Conservation (phyloP, 2,329 filamentous ascomycete genomes). For the Penicillium sp. region DNA sequence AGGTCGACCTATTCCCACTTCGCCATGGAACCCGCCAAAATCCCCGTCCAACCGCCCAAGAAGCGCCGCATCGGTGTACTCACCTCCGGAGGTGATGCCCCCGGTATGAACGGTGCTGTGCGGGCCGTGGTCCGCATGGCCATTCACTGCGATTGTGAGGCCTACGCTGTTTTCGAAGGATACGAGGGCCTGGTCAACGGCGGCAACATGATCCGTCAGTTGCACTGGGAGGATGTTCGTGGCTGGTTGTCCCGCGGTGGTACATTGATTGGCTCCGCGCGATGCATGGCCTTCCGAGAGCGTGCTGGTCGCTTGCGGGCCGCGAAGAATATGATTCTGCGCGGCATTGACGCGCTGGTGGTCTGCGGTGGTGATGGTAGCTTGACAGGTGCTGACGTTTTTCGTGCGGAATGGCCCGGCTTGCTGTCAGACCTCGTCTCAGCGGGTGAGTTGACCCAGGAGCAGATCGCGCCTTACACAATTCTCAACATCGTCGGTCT, state of each 20-base stretch:
- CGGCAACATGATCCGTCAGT: conserved; percentile 80
- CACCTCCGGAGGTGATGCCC: conserved; percentile 92
- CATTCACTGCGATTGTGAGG: conserved; percentile 78
- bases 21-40: conserved; percentile 23
- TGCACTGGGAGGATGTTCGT: conserved; percentile 90
- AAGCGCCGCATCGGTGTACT: conserved; percentile 78
- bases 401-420: conserved; percentile 87
- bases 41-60: conserved; percentile 42
- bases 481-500: conserved; percentile 95
- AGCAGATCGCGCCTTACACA: conserved; percentile 73
- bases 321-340: conserved; percentile 90
- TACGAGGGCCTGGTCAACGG: conserved; percentile 94
- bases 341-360: conserved; percentile 92
- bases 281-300: conserved; percentile 90
- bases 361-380: conserved; percentile 97
- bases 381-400: conserved; percentile 91
- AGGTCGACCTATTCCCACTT: conserved; percentile 12
- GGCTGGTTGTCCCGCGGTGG: conserved; percentile 93
- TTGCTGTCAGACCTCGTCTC: conserved; percentile 81
- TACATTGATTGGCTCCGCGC: conserved; percentile 91
- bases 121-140: conserved; percentile 89
- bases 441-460: conserved; percentile 66
- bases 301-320: conserved; percentile 78
- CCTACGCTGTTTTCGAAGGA: conserved; percentile 84
- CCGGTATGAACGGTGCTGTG: conserved; percentile 91